Conservation (phyloP, 163 green algal genomes). For the Scenedesmus sp. region DNA sequence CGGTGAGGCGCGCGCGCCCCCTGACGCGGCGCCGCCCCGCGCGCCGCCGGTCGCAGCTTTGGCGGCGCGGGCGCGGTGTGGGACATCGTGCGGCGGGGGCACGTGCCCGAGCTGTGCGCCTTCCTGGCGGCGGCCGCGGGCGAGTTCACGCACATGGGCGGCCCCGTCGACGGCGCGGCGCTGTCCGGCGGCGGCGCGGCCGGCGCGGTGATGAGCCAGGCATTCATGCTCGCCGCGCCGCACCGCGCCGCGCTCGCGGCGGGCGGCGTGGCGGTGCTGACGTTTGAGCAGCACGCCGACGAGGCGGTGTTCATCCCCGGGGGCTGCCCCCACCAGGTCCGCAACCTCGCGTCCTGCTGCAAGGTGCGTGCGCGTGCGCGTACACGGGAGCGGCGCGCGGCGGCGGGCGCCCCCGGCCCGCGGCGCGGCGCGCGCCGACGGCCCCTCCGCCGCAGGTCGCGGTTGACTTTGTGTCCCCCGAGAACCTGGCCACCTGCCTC, state of each 20-base stretch:
- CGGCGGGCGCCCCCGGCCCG: too few species aligned
- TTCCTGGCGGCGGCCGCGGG: constrained; percentile 45
- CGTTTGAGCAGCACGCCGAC: constrained; percentile 80
- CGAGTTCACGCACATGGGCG: constrained; percentile 59
- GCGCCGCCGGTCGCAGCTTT: constrained; percentile 47
- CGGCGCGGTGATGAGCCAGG: background rate
- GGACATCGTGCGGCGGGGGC: constrained; percentile 78
- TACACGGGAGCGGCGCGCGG: too few species aligned
- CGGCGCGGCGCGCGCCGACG: too few species aligned
- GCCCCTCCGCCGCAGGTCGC: constrained; percentile 48
- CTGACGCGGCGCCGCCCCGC: too few species aligned
- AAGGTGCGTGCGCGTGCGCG: constrained; percentile 76
- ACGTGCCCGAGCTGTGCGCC: constrained; percentile 45
- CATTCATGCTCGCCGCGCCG: background rate
- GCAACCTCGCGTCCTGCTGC: constrained; percentile 75
- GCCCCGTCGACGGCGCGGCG: constrained; percentile 41
- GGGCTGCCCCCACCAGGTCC: constrained; percentile 82
- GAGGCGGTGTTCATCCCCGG: constrained; percentile 89
- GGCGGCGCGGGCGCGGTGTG: constrained; percentile 77
- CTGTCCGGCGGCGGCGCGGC: background rate
- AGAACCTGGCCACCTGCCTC: constrained; percentile 53
- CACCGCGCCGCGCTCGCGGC: constrained; percentile 3
- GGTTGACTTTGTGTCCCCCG: constrained; percentile 86
- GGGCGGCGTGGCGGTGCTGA: constrained; percentile 58
- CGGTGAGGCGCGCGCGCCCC: background rate